Percentiles rank a stretch among this genome's conserved stretches.
Evolutionary conservation across 306 rosid genomes (phyloP).

Genomic region (Quercus robur): DNA sequence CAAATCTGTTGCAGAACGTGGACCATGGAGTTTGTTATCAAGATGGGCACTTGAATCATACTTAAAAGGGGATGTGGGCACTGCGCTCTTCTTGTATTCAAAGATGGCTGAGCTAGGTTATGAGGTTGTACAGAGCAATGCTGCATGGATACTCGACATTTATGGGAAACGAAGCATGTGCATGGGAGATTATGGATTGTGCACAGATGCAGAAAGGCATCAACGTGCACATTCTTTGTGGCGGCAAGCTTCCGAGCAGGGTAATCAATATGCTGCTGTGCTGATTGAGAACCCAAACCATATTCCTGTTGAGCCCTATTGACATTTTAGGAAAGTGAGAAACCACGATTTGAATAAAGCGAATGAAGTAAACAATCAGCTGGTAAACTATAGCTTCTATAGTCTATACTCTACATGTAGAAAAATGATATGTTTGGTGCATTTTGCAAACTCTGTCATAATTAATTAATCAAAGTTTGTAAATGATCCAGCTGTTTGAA

Average conservation of each 20-base stretch:
- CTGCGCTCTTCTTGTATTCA: slow-evolving; percentile 80
- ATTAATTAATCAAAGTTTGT: too few species aligned
- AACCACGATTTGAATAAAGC: too few species aligned
- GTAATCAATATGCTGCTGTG: slow-evolving; percentile 95
- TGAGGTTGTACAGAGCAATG: slow-evolving; percentile 97
- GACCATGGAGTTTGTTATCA: slow-evolving; percentile 97
- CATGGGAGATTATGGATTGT: slow-evolving; percentile 83
- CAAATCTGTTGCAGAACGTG: slow-evolving; percentile 95
- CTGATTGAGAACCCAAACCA: slow-evolving; percentile 40
- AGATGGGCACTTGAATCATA: slow-evolving; percentile 97
- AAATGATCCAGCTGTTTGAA: too few species aligned
- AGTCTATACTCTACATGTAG: too few species aligned
- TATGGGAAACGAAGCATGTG: slow-evolving; percentile 93
- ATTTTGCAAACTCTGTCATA: too few species aligned
- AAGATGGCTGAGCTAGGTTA: slow-evolving; percentile 98
- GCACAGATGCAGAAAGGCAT: slow-evolving; percentile 85
- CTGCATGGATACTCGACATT: slow-evolving; percentile 98
- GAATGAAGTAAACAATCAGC: too few species aligned
- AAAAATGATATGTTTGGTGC: too few species aligned
- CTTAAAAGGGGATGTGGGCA: slow-evolving; percentile 83
- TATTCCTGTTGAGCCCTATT: too few species aligned
- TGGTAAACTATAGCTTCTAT: too few species aligned
- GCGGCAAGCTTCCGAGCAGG: slow-evolving; percentile 99
- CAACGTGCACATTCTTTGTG: slow-evolving; percentile 92
- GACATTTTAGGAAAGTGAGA: too few species aligned